Base-by-base conservation (phyloP, 257 asterid genomes). In the Nicotiana obtusifolia region DNA sequence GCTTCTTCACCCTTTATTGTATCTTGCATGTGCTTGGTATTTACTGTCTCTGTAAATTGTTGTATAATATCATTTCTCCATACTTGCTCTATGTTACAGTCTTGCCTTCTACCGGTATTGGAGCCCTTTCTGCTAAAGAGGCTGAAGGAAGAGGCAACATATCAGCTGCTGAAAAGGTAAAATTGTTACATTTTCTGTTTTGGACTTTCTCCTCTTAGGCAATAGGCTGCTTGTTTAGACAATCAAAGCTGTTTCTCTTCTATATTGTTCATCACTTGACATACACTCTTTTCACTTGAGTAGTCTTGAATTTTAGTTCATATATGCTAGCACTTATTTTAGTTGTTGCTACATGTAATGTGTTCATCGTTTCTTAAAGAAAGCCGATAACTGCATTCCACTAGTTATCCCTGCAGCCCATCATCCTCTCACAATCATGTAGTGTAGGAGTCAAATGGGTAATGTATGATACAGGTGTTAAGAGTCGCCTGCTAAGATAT, bases 271-370 rank as follows among this genome's bases (percentile, higher is more conserved):
- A 30, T 20, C 8, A 65, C 22, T 30, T 30, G 73, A 65, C n/a
- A 30, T 16, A 30, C 44, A 30, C 73, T 65, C 33, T n/a, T 65
- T 65, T 16, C 47, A 30, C 47, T 30, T 11, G 22, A 30, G 47
- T 65, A 65, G 73, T 65, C 73, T 65, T 65, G 73, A 30, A 65
- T 65, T 65, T 65, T 30, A 30, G 73, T 65, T 65, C 73, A 65
- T 20, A 64, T 64, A 30, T 5, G 1, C 47, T 15, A 30, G 30
- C 44, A 64, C 3, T 30, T 64, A 28, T 64, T 64, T 30, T 37
- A 41, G 44, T 64, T 64, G 73, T 64, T 41, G 5, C 22, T 64
- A 11, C 47, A 64, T 64, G 37, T 15, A 30, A 16, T 4, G 57
- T 52, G 16, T 52, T 65, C 73, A 64, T 0, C 47, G 17, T 64